A percentile compares a stretch with the other conserved stretches of the same genome.
Evolutionary conservation across 2,329 filamentous ascomycete species (phyloP).

Genomic region (Raffaelea albimanens): DNA sequence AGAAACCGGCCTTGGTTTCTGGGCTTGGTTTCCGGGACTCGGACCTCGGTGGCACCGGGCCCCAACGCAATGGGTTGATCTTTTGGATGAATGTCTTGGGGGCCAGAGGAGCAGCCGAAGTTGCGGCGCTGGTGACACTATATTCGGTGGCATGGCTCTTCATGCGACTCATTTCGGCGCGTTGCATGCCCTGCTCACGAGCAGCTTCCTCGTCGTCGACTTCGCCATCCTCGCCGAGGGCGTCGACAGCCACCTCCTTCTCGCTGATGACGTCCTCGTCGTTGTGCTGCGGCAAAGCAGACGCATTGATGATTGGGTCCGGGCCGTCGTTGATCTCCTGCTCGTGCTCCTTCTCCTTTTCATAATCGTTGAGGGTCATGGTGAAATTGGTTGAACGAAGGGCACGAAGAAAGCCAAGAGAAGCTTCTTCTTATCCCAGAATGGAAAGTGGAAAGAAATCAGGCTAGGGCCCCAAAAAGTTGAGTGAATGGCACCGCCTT

Average conservation of each 20-base stretch:
- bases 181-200: slow-evolving; percentile 12
- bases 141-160: slow-evolving; percentile 45
- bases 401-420: neutral
- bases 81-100: slow-evolving; percentile 53
- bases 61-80: slow-evolving; percentile 53
- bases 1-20: slow-evolving; percentile 64
- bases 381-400: neutral
- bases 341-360: slow-evolving; percentile 12
- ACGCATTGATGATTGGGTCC: slow-evolving; percentile 11
- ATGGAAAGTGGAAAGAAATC: neutral
- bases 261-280: slow-evolving; percentile 12
- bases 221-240: slow-evolving; percentile 28
- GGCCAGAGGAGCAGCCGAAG: neutral
- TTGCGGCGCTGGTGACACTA: slow-evolving; percentile 32
- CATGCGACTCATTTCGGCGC: slow-evolving; percentile 26
- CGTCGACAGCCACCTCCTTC: slow-evolving; percentile 9
- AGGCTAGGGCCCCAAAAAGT: neutral
- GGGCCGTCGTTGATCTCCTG: slow-evolving; percentile 10
- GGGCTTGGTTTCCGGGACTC: slow-evolving; percentile 44
- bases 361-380: slow-evolving; percentile 9
- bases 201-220: slow-evolving; percentile 7
- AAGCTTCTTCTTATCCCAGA: neutral
- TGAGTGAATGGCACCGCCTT: too few species aligned
- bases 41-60: slow-evolving; percentile 44
- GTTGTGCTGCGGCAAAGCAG: neutral